Evolutionary conservation across 129 eudicot species (phyloP).

Genomic region (Mikania micrantha): DNA sequence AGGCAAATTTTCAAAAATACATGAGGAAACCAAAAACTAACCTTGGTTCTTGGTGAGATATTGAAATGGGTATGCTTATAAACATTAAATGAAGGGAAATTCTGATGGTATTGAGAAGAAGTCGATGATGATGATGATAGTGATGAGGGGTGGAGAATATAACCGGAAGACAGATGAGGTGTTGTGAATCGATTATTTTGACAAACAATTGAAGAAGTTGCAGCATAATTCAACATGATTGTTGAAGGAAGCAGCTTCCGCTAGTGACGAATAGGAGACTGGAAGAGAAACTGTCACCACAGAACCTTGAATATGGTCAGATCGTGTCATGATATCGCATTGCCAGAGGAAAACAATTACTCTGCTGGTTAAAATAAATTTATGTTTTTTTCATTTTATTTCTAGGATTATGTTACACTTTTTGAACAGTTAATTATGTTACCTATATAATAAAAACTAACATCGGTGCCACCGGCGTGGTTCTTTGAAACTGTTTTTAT

Average conservation of each 20-base stretch:
- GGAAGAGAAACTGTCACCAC: conserved; percentile 49
- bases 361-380: neutral
- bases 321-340: neutral
- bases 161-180: conserved; percentile 17
- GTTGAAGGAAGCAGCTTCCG: conserved; percentile 10
- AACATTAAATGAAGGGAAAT: conserved; percentile 9
- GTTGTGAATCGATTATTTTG: conserved; percentile 25
- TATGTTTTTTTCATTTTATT: no score
- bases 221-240: conserved; percentile 42
- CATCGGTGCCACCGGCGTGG: no score
- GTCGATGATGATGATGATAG: conserved; percentile 14
- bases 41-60: conserved; percentile 43
- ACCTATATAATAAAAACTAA: no score
- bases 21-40: conserved; percentile 11
- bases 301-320: conserved; percentile 16
- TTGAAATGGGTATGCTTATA: conserved; percentile 29
- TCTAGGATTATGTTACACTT: no score
- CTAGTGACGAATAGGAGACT: conserved; percentile 16
- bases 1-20: no score
- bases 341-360: neutral
- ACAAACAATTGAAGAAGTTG: conserved; percentile 24
- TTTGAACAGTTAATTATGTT: no score
- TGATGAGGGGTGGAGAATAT: conserved; percentile 23
- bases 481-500: no score
- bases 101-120: conserved; percentile 31